Conservation (phyloP, 2,329 filamentous ascomycete genomes). For the Paracoccidioides brasiliensis region DNA sequence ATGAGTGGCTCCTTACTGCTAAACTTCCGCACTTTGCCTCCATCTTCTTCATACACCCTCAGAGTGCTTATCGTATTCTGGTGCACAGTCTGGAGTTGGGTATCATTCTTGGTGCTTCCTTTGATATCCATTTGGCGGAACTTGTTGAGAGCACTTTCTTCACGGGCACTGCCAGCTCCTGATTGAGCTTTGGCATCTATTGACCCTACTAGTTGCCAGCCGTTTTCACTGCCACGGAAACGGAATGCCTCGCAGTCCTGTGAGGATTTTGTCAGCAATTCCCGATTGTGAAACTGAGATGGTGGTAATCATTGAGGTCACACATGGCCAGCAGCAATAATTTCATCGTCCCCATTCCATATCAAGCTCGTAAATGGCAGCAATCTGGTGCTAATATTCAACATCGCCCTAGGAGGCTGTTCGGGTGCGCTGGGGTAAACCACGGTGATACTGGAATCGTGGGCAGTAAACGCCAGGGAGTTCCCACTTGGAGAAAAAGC, state of each 20-base stretch:
- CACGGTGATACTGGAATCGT: conserved; percentile 92
- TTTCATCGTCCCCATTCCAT: conserved; percentile 84
- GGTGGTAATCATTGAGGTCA: conserved; percentile 1
- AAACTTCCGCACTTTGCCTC: conserved; percentile 59
- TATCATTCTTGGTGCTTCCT: conserved; percentile 83
- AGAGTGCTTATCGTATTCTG: conserved; percentile 91
- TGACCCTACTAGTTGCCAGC: conserved; percentile 74
- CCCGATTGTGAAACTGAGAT: neutral
- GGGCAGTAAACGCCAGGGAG: conserved; percentile 83
- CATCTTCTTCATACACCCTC: conserved; percentile 57
- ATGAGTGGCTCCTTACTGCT: conserved; percentile 52
- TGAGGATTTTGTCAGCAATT: neutral
- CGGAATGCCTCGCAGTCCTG: conserved; percentile 73
- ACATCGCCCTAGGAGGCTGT: conserved; percentile 75
- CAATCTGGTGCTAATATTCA: conserved; percentile 79
- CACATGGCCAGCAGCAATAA: conserved; percentile 85
- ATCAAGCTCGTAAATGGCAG: conserved; percentile 86
- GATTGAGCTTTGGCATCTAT: conserved; percentile 60
- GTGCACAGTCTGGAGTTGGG: conserved; percentile 85
- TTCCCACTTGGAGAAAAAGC: conserved; percentile 87
- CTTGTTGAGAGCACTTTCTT: conserved; percentile 95
- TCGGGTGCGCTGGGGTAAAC: conserved; percentile 89
- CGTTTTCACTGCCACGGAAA: conserved; percentile 61
- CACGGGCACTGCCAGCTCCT: conserved; percentile 48
- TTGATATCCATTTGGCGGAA: conserved; percentile 98